Evolutionary conservation across 2,329 filamentous ascomycete species (phyloP), one percentile per base, ranked within the genome.

Genomic region (Ascocoryne sarcoides): DNA sequence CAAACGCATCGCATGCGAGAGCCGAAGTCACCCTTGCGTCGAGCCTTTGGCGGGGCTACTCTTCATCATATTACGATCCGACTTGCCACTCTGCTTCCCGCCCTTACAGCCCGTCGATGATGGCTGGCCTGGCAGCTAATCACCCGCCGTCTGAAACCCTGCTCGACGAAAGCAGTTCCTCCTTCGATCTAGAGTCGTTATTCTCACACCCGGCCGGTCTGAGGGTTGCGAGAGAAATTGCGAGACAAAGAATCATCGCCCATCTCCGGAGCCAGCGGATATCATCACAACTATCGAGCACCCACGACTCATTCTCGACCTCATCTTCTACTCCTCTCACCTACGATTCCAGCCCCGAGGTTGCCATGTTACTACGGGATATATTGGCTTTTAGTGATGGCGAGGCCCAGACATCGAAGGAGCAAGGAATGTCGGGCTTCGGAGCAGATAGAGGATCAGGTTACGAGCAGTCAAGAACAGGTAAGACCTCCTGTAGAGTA

Each of bases 131-230:
- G 47, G 42, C 44, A 33, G 32, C 26, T 32, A 36, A 47, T 30
- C 16, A 16, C 35, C 36, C 40, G 32, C 33, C 38, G n/a, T n/a
- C n/a, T n/a, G n/a, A n/a, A 12, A 36, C 21, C 10, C 33, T 20
- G 14, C 21, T 32, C 18, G 37, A 34, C 30, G 37, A 44, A 12
- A 26, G 23, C 39, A 37, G 40, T 33, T 44, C 32, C 3, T 29
- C 19, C 14, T 20, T 46, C 8, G 43, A 50, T 32, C 43, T 50
- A 21, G 29, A 42, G 28, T 37, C 29, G 4, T 23, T 44, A 12
- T 50, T 50, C 17, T 26, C 26, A 32, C 42, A 50, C 36, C 44
- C 46, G 2, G 44, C 42, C 10, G 48, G 48, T 19, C 39, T 53
- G n/a, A 34, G 30, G 15, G 43, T 40, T 5, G 48, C 48, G 21